phyloP scores from a whole-genome alignment of 768 basidiomycete species.

The Boletus huronensis region DNA sequence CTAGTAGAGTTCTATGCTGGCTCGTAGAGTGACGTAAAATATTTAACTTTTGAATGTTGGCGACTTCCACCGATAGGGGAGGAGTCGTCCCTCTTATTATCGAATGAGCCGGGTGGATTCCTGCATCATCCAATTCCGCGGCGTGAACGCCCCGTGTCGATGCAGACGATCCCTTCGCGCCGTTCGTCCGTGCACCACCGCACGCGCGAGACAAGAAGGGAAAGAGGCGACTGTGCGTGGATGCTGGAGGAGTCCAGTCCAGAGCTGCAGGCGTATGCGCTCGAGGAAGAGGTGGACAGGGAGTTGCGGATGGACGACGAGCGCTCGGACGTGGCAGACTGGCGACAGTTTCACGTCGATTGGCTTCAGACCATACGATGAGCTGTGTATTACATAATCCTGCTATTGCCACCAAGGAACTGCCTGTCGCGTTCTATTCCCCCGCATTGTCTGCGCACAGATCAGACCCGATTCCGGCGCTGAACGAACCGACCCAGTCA shows the following conservation, averaged over 20 bases:
- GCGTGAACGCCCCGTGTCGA: conserved; percentile 31
- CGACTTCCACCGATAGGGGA: no score
- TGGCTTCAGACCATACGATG: conserved; percentile 25
- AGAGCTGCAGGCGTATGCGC: conserved; percentile 23
- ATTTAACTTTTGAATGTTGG: no score
- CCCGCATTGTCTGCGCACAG: conserved; percentile 17
- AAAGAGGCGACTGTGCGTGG: conserved; percentile 36
- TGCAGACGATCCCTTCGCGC: conserved; percentile 32
- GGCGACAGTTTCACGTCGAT: conserved; percentile 56
- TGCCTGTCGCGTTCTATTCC: neutral
- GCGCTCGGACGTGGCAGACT: conserved; percentile 32
- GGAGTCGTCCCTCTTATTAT: conserved; percentile 44
- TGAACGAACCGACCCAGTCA: neutral
- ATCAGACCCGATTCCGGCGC: conserved; percentile 8
- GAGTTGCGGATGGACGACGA: conserved; percentile 15
- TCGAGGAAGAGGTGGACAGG: conserved; percentile 33
- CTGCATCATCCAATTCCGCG: conserved; percentile 20
- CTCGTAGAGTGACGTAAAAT: no score
- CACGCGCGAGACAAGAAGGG: conserved; percentile 21
- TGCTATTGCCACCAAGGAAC: neutral
- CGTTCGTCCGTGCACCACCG: conserved; percentile 27
- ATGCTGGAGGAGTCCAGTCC: conserved; percentile 39
- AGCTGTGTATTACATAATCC: conserved; percentile 19
- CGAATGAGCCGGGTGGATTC: conserved; percentile 31
- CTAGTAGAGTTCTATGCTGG: no score